phyloP scores from a whole-genome alignment of 345 rosid genomes.

The Moricandia arvensis region DNA sequence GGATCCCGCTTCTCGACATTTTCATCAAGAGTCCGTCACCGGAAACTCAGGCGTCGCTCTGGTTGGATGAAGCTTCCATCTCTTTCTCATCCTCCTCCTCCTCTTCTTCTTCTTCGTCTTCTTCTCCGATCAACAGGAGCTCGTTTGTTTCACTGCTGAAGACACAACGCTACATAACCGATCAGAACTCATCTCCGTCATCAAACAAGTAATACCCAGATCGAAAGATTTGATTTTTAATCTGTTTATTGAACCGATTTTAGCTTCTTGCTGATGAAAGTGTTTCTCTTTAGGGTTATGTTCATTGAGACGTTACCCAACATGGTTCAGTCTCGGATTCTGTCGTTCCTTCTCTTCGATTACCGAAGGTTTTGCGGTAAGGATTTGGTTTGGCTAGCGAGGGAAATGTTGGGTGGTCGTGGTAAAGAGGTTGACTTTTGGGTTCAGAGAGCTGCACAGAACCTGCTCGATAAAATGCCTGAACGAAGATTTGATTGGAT shows the following conservation, averaged over 20 bases:
- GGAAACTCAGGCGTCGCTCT: slow-evolving; percentile 67
- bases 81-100: slow-evolving; percentile 16
- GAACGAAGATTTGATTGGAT: slow-evolving; percentile 41
- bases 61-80: slow-evolving; percentile 53
- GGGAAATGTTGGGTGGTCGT: slow-evolving; percentile 39
- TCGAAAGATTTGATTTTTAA: not conserved
- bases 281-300: slow-evolving; percentile 45
- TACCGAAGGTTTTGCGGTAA: slow-evolving; percentile 46
- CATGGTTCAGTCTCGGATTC: slow-evolving; percentile 61
- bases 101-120: slow-evolving; percentile 29
- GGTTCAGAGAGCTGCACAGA: slow-evolving; percentile 61
- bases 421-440: slow-evolving; percentile 49
- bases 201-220: slow-evolving; percentile 44
- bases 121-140: slow-evolving; percentile 52
- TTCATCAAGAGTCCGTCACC: slow-evolving; percentile 60
- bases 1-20: slow-evolving; percentile 64
- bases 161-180: slow-evolving; percentile 34
- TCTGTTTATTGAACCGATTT: not conserved
- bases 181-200: slow-evolving; percentile 34
- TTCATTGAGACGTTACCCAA: slow-evolving; percentile 68
- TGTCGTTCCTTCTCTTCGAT: slow-evolving; percentile 60
- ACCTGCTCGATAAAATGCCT: slow-evolving; percentile 64
- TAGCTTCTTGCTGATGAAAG: slow-evolving; percentile 5
- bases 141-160: slow-evolving; percentile 59
- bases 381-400: slow-evolving; percentile 53